These are phyloP conservation scores for Aspergillus unguis DNA, from an alignment of 2,329 filamentous ascomycete species.

Conservation along the genomic window DNA sequence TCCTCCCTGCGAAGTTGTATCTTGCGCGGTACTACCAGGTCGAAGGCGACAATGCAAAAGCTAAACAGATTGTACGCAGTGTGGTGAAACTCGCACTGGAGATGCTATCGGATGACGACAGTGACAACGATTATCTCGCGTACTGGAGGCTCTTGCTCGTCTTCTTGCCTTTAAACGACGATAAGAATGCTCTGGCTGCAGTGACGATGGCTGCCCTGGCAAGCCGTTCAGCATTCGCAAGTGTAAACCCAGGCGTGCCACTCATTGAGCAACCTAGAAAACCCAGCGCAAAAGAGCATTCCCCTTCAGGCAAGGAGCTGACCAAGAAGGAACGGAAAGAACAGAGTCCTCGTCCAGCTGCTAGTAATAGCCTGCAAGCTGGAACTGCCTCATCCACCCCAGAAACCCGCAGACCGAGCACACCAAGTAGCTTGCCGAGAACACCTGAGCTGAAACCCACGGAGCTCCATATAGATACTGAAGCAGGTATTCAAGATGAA, in stretches of 20 bases:
- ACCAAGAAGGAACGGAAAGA: constrained; percentile 7
- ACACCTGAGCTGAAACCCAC: constrained; percentile 1
- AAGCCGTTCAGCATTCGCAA: constrained; percentile 3
- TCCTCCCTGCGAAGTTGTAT: constrained; percentile 18
- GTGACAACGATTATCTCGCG: constrained; percentile 25
- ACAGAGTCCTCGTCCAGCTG: background rate
- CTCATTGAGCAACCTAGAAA: background rate
- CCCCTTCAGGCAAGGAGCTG: background rate
- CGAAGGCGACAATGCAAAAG: constrained; percentile 18
- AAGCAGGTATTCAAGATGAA: background rate
- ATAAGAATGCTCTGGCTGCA: constrained; percentile 15
- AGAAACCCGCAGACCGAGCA: background rate
- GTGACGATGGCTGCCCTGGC: constrained; percentile 16
- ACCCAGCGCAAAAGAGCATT: background rate
- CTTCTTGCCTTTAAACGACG: constrained; percentile 22
- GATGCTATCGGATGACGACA: constrained; percentile 27
- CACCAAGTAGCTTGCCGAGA: background rate
- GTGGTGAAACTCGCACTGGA: constrained; percentile 26
- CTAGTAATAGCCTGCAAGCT: background rate
- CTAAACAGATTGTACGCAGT: constrained; percentile 19
- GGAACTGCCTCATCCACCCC: background rate
- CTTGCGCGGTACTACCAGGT: constrained; percentile 21
- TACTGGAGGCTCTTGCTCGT: constrained; percentile 21
- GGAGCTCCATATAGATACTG: background rate
- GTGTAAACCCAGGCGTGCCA: background rate